Evolutionary conservation across 768 basidiomycete genomes (phyloP), one percentile per base, ranked within the genome.

Genomic region (Serpula lacrymans): DNA sequence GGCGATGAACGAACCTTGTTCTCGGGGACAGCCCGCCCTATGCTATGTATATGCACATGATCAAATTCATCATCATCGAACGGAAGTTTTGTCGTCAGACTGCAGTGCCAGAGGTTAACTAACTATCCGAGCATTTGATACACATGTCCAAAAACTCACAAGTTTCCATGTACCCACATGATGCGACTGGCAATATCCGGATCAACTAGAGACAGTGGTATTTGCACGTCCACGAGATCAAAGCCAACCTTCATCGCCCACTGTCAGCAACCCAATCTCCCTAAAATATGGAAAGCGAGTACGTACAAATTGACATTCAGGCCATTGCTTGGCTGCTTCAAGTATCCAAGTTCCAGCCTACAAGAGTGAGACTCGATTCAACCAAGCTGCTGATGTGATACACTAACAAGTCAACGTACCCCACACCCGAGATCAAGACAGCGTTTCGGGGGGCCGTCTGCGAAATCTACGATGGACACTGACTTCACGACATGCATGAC

Each of bases 61-160:
- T 89, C 87, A 46, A 89, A 89, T 50, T 84, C 78, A 45, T 88
- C 84, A 40, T 88, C 87, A 12, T 88, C 84, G 53, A 88, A 89
- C 0, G 87, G 87, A 14, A 89, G 68, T 50, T 72, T 83, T 9
- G 78, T 85, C 34, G 85, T 84, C 50, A 89, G 61, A 58, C 86
- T 88, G 47, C 13, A 16, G n/a, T 39, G 13, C 21, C 21, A 32
- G 27, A 49, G 7, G 25, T 24, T 5, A 1, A n/a, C 17, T 37
- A 31, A 24, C 23, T 3, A 35, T 38, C 29, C 25, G 35, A 12
- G 23, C 13, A 36, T 29, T 32, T 31, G 18, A 31, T 18, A 41
- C 23, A 29, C 32, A 20, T 30, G 12, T 14, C 23, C 17, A 21
- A 33, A 16, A 17, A 56, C 75, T 54, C 57, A 88, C 87, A 88